A percentile compares a stretch with the other conserved stretches of the same genome.
These are phyloP conservation scores for Tardiomyces depauwii DNA, from an alignment of 1,139 yeast species.

Conservation along the genomic window DNA sequence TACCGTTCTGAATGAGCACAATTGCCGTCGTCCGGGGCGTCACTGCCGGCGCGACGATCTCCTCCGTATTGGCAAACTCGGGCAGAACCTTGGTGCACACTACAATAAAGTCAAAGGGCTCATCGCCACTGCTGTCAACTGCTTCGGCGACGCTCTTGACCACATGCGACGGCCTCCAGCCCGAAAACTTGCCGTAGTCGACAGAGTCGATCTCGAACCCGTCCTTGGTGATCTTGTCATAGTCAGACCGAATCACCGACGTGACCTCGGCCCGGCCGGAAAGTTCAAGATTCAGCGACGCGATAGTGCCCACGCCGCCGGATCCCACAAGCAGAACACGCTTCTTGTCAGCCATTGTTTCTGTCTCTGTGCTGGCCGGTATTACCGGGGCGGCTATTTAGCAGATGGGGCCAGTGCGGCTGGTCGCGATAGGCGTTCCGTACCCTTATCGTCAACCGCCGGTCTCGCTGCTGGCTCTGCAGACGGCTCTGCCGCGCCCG, in stretches of 20 bases:
- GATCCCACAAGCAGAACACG: slow-evolving; percentile 46
- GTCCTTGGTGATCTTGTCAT: slow-evolving; percentile 35
- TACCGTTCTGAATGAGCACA: slow-evolving; percentile 62
- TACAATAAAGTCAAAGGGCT: slow-evolving; percentile 52
- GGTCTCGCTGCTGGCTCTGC: no score
- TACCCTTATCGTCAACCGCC: no score
- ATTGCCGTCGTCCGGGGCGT: slow-evolving; percentile 38
- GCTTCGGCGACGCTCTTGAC: slow-evolving; percentile 36
- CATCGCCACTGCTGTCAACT: slow-evolving; percentile 17
- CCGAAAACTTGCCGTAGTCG: slow-evolving; percentile 44
- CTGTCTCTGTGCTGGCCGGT: no score
- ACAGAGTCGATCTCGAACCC: slow-evolving; percentile 54
- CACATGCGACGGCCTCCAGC: slow-evolving; percentile 40
- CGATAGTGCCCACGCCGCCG: slow-evolving; percentile 69
- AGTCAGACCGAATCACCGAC: slow-evolving; percentile 54
- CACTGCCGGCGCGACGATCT: slow-evolving; percentile 47
- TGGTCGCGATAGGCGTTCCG: no score
- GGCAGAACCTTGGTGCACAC: slow-evolving; percentile 69
- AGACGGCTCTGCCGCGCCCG: no score
- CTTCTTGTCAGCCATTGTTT: slow-evolving; percentile 4
- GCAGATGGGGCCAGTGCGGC: no score
- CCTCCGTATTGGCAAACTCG: slow-evolving; percentile 48
- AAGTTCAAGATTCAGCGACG: slow-evolving; percentile 46
- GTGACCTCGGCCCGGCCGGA: slow-evolving; percentile 44
- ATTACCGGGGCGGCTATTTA: no score